Percentiles rank a stretch among this genome's conserved stretches.
Evolutionary conservation across 257 asterid genomes (phyloP).

Genomic region (Solanum virginianum): DNA sequence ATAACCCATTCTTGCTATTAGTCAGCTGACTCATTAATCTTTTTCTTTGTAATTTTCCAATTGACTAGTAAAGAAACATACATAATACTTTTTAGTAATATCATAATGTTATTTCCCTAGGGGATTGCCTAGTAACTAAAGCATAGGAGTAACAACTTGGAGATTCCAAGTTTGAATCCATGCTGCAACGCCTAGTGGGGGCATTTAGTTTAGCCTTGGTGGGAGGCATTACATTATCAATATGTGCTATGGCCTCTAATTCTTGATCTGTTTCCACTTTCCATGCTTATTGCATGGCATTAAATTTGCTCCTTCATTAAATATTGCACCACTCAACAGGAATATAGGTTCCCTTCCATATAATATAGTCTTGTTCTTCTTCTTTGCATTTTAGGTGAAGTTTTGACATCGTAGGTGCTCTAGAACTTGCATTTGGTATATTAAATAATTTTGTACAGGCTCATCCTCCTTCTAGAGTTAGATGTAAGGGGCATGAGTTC

Average conservation of each 20-base stretch:
- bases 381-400: constrained; percentile 30
- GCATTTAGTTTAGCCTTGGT: background rate
- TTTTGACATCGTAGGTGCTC: constrained; percentile 20
- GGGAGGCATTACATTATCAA: background rate
- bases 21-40: background rate
- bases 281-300: background rate
- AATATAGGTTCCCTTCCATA: background rate
- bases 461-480: constrained; percentile 37
- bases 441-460: constrained; percentile 25
- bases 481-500: constrained; percentile 26
- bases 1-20: background rate
- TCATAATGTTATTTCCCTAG: background rate
- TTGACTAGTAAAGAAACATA: background rate
- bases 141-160: background rate
- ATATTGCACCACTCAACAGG: background rate
- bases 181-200: background rate
- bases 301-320: background rate
- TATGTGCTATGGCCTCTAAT: background rate
- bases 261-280: background rate
- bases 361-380: background rate
- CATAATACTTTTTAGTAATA: background rate
- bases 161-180: background rate
- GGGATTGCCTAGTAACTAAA: background rate
- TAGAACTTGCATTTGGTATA: background rate
- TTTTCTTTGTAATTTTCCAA: background rate